Base-by-base conservation (phyloP, 768 basidiomycete species). In the Boletus sp. region DNA sequence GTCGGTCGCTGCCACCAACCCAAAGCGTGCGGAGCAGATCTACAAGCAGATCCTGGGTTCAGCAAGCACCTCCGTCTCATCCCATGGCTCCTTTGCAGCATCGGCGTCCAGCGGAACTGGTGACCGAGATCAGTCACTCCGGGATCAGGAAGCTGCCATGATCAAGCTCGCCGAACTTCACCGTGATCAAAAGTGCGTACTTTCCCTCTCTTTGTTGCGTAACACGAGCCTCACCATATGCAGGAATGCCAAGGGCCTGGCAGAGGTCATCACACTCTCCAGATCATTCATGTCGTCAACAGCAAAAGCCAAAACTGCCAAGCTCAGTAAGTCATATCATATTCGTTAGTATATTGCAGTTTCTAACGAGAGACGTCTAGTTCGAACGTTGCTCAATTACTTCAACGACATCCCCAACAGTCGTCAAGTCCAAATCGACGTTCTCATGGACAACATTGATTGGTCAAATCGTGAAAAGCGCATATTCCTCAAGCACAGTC, bases 271-370 rank as follows among this genome's bases (percentile, higher is more conserved):
- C 54, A 89, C 85, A 0, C 79, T 88, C 29, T 93, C 92, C 0
- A 78, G 94, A 49, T 79, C 84, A 0, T 94, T 95, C 78, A 91
- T 96, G 83, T 87, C 91, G 0, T 89, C 89, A 18, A 91, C 93
- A 0, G 95, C 95, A 15, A 98, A 98, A 74, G 95, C 94, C 2
- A 97, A 98, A 74, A 97, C 96, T 0, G 94, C 94, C 3, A 96
- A 96, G 76, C 84, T 98, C 61, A 96, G 94, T 94, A 59, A 64
- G 57, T 48, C 29, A 20, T 15, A 33, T 42, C 32, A 4, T 8
- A 45, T 24, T 17, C 24, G 29, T 24, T 18, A 8, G 7, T 24
- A 9, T 50, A 20, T 10, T 24, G 20, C 41, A 29, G 47, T 17
- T 36, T 4, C 51, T 49, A 11, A 58, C 46, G 24, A 47, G 20